These are phyloP conservation scores for Candida caryicola DNA, from an alignment of 805 yeast genomes.

Conservation along the genomic window DNA sequence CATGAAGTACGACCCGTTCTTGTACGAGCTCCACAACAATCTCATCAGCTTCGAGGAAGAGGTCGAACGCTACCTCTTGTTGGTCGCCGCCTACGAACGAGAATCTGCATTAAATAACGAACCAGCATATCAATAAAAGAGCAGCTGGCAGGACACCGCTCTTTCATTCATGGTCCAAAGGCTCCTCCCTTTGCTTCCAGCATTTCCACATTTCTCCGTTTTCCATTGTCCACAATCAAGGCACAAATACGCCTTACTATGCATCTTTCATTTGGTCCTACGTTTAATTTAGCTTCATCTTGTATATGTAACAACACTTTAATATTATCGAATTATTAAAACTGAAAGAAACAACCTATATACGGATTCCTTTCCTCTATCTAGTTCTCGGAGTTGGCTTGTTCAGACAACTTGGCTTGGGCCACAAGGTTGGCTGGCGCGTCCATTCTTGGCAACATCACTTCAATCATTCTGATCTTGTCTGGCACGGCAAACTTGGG, in stretches of 20 bases:
- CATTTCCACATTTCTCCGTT: no score
- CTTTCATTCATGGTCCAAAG: no score
- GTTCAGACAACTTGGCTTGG: slow-evolving; percentile 34
- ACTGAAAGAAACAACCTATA: no score
- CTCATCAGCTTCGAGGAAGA: slow-evolving; percentile 26
- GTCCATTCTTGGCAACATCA: slow-evolving; percentile 19
- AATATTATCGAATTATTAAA: no score
- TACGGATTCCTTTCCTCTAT: no score
- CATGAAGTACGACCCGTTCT: slow-evolving; percentile 24
- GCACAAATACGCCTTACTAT: no score
- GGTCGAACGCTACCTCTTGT: slow-evolving; percentile 17
- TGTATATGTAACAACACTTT: no score
- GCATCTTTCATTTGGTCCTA: no score
- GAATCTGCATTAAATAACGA: background rate
- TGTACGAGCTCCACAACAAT: slow-evolving; percentile 17
- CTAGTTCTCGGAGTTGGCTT: slow-evolving; percentile 17
- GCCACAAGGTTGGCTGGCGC: slow-evolving; percentile 21
- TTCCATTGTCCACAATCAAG: no score
- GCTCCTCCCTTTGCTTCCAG: no score
- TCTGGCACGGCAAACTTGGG: slow-evolving; percentile 12
- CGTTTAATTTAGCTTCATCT: no score
- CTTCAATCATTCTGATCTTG: slow-evolving; percentile 20
- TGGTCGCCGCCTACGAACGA: slow-evolving; percentile 1
- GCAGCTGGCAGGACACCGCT: no score
- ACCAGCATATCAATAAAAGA: background rate